Conservation (phyloP, 345 rosid genomes). For the Euphorbia tirucalli region DNA sequence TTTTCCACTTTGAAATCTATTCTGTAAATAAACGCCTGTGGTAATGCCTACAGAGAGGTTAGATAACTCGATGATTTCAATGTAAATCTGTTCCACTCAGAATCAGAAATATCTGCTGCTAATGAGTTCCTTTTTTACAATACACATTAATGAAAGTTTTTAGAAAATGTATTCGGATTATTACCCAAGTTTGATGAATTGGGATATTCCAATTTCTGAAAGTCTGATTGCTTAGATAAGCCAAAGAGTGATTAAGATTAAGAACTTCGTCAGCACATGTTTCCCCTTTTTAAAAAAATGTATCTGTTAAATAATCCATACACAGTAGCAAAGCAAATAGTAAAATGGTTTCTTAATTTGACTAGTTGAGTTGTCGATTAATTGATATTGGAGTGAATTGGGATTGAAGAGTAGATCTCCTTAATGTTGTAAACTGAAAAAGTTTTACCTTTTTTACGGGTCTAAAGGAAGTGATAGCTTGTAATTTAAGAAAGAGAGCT, state of each 20-base stretch:
- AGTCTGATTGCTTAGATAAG: background rate
- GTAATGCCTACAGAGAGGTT: background rate
- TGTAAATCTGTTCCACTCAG: background rate
- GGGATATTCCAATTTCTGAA: background rate
- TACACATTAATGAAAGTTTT: too few relatives aligned
- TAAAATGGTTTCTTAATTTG: background rate
- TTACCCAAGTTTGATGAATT: background rate
- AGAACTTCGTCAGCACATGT: background rate
- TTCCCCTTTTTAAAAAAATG: background rate
- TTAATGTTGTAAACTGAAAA: background rate
- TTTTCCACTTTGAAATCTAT: background rate
- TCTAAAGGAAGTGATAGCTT: conserved; percentile 24
- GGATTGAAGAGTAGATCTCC: background rate
- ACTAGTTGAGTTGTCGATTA: background rate
- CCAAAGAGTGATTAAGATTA: background rate
- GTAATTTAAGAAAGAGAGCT: conserved; percentile 27
- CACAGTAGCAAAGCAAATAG: background rate
- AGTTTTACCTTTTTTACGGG: background rate
- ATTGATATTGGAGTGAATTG: background rate
- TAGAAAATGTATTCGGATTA: too few relatives aligned
- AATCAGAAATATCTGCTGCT: background rate
- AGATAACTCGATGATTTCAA: background rate
- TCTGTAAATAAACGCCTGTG: conserved; percentile 9
- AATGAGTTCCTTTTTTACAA: background rate
- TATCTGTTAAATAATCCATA: too few relatives aligned